Base-by-base conservation (phyloP, 78 protist genomes). In the Dictyostelium capitatum region DNA sequence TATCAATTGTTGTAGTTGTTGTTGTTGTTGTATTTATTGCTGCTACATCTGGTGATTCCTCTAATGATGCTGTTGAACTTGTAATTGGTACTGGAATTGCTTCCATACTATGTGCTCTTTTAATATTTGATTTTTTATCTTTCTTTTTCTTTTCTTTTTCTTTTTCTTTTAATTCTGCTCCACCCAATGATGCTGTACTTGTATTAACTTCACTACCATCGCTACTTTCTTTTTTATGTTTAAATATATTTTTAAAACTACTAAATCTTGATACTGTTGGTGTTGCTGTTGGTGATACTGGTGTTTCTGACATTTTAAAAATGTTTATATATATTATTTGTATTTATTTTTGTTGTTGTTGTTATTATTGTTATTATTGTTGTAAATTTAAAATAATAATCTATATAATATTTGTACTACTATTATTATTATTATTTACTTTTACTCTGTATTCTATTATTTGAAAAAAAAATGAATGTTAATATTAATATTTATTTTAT, bases 101-200 rank as follows among this genome's bases (percentile, higher is more conserved):
- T 19, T 67, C 75, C 32, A 67, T 30, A 67, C 75, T 67, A 30
- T 67, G 75, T 67, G 75, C 12, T 67, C 75, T 67, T 67, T 32
- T 67, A 14, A 12, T 14, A 32, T 15, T 30, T 15, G 43, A 14
- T 32, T 67, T 67, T 12, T 43, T 30, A 14, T 67, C 32, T 67
- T 43, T 67, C 32, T 67, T 67, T 30, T 43, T 67, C 41, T 62
- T 32, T 62, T 62, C 28, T n/a, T 30, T 11, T 62, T 62, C 70
- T 25, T 62, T 62, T 23, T 62, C 70, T 12, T 62, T 62, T 23
- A 62, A 62, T 11, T 62, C 12, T 25, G 70, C 0, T 4, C 23
- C 70, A 62, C 70, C n/a, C 67, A 37, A 37, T 37, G 43, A 37
- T 37, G 43, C 43, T 37, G 43, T 37, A 37, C 43, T 37, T 37